Evolutionary conservation across 2,329 filamentous ascomycete species (phyloP), one percentile per base, ranked within the genome.

Genomic region (Diaporthe batatas): DNA sequence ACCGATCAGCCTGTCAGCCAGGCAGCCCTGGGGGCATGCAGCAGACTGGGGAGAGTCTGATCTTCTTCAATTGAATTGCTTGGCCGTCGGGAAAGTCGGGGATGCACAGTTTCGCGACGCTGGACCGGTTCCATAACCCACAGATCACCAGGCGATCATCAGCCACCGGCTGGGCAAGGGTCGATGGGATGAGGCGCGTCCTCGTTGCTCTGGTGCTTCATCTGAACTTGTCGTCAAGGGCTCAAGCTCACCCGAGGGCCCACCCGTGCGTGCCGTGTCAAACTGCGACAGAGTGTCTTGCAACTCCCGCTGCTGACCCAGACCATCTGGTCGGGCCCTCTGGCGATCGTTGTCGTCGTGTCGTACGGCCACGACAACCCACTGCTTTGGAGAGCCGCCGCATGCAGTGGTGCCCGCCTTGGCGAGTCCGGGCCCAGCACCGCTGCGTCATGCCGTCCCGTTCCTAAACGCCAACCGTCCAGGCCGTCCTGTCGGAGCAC

Each of bases 371-470:
- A 62, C 10, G 58, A 36, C 39, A 36, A n/a, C 71, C 71, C 55
- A 59, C 47, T 16, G 36, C 11, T 29, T 44, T 70, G 71, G 71
- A 44, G 39, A 62, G 59, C 47, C 39, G 55, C 55, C 47, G 59
- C 32, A 59, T 49, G 25, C 55, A 57, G 29, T 70, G 55, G 65
- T 70, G 71, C 65, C 71, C 71, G 64, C 54, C 64, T 70, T 72
- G 71, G 71, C 71, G 47, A 42, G 54, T 39, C 53, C 44, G 49
- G 44, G 62, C 62, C n/a, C 62, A 67, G 44, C 21, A 59, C 70
- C 34, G 54, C 64, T 64, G 65, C 65, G 71, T 72, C 71, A 70
- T 70, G 71, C 64, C 34, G 55, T 44, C 34, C 42, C 44, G 62
- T 49, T 18, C 39, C 53, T 36, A 23, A 47, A 55, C 67, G 51